phyloP scores from a whole-genome alignment of 2,329 filamentous ascomycete genomes.

The Purpureocillium takamizusanense region DNA sequence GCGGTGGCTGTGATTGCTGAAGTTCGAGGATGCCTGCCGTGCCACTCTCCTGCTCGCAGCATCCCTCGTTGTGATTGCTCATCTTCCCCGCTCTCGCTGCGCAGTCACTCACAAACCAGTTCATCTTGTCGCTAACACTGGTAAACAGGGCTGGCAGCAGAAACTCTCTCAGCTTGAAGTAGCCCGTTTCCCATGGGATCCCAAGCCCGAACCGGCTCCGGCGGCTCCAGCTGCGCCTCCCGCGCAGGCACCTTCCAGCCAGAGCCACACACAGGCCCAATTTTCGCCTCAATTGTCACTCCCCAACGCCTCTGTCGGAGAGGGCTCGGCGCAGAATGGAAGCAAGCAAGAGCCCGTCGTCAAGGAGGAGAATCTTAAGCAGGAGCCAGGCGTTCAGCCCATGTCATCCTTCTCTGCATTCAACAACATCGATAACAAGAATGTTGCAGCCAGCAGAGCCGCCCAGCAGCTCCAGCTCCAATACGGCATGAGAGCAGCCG shows the following conservation, averaged over 20 bases:
- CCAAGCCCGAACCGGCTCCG: slow-evolving; percentile 56
- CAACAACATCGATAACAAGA: slow-evolving; percentile 23
- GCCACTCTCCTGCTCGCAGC: too few species aligned
- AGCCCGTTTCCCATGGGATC: slow-evolving; percentile 92
- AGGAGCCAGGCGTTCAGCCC: slow-evolving; percentile 30
- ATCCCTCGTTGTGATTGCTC: too few species aligned
- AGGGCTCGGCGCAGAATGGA: slow-evolving; percentile 21
- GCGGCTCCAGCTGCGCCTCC: slow-evolving; percentile 24
- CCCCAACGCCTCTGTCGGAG: slow-evolving; percentile 19
- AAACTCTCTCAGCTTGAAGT: slow-evolving; percentile 80
- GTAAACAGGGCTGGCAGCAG: slow-evolving; percentile 76
- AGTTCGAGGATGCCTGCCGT: too few species aligned
- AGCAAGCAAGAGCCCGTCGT: slow-evolving; percentile 32
- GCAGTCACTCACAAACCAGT: too few species aligned
- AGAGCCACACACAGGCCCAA: slow-evolving; percentile 20
- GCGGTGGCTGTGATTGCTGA: too few species aligned
- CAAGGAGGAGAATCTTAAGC: slow-evolving; percentile 39
- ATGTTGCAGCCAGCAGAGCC: slow-evolving; percentile 44
- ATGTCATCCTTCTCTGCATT: slow-evolving; percentile 23
- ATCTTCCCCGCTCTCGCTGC: too few species aligned
- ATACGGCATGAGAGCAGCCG: slow-evolving; percentile 55
- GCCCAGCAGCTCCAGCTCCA: slow-evolving; percentile 46
- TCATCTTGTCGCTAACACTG: slow-evolving; percentile 12
- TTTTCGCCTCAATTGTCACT: slow-evolving; percentile 22
- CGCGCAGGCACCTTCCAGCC: slow-evolving; percentile 10